Percentiles rank a stretch among this genome's conserved stretches.
phyloP scores from a whole-genome alignment of 495 filamentous ascomycete species.

The Penicillium macrosclerotiorum region DNA sequence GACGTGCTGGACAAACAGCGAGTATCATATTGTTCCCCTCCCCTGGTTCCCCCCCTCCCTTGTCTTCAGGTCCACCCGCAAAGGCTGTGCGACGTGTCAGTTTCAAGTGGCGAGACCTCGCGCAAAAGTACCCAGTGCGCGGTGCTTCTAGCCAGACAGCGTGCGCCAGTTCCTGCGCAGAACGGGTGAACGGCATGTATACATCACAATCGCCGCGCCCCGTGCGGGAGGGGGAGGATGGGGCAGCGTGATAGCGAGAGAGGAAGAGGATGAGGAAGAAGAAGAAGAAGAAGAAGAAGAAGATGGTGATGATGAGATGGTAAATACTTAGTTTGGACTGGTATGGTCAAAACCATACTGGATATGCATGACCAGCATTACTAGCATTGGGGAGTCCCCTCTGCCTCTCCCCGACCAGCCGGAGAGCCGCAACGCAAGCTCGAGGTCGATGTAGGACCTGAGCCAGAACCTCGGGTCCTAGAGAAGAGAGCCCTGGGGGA shows the following conservation, averaged over 20 bases:
- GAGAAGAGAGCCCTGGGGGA: neutral
- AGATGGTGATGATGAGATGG: too few species aligned
- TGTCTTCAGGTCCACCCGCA: too few species aligned
- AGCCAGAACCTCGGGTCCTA: neutral
- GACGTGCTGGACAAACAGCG: neutral
- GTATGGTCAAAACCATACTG: too few species aligned
- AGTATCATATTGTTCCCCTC: neutral
- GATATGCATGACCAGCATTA: too few species aligned
- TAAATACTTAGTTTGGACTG: too few species aligned
- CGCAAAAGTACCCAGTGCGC: neutral
- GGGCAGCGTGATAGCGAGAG: too few species aligned
- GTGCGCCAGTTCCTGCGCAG: slow-evolving; percentile 15
- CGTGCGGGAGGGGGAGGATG: too few species aligned
- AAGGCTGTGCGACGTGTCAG: slow-evolving; percentile 15
- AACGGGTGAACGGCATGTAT: slow-evolving; percentile 15
- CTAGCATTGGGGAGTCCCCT: too few species aligned
- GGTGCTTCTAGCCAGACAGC: slow-evolving; percentile 8
- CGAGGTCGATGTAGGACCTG: neutral
- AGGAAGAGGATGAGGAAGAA: too few species aligned
- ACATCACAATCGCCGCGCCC: slow-evolving; percentile 24
- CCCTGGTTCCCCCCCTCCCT: too few species aligned
- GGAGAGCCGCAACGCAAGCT: slow-evolving; percentile 7
- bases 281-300: too few species aligned
- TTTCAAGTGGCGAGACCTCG: slow-evolving; percentile 7
- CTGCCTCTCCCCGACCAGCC: too few species aligned